A percentile compares a stretch with the other conserved stretches of the same genome.
phyloP scores from a whole-genome alignment of 352 stramenopile species.

The Phytopythium aichiense region DNA sequence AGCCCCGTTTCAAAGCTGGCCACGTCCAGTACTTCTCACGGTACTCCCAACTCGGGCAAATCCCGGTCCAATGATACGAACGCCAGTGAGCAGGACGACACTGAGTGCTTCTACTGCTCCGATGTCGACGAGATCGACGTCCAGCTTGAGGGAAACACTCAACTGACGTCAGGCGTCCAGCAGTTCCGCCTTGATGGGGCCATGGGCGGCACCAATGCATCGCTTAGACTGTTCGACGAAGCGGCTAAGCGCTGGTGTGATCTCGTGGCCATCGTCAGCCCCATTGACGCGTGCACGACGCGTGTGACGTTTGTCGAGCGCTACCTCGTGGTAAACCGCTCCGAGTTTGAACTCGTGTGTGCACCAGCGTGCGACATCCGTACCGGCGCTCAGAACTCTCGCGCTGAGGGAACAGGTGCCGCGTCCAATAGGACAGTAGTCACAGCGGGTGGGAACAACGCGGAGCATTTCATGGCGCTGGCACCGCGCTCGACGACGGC shows the following conservation, averaged over 20 bases:
- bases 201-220: conserved; percentile 56
- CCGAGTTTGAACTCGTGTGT: conserved; percentile 50
- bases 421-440: neutral
- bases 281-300: conserved; percentile 59
- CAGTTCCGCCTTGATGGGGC: conserved; percentile 54
- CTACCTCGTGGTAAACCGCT: conserved; percentile 77
- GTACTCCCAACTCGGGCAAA: neutral
- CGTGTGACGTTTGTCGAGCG: conserved; percentile 80
- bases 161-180: conserved; percentile 40
- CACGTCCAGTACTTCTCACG: neutral
- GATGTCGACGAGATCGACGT: conserved; percentile 60
- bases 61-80: conserved; percentile 16
- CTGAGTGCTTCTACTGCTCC: conserved; percentile 67
- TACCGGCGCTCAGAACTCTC: neutral
- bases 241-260: conserved; percentile 69
- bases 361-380: conserved; percentile 45
- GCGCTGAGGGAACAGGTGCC: conserved; percentile 6
- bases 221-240: conserved; percentile 71
- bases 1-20: neutral
- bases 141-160: conserved; percentile 59
- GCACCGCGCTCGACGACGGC: conserved; percentile 42
- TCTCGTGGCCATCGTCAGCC: conserved; percentile 64
- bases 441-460: conserved; percentile 9
- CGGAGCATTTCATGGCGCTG: conserved; percentile 16
- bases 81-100: conserved; percentile 20